A percentile compares a stretch with the other conserved stretches of the same genome.
phyloP scores from a whole-genome alignment of 306 rosid species.

The Quillaja saponaria region DNA sequence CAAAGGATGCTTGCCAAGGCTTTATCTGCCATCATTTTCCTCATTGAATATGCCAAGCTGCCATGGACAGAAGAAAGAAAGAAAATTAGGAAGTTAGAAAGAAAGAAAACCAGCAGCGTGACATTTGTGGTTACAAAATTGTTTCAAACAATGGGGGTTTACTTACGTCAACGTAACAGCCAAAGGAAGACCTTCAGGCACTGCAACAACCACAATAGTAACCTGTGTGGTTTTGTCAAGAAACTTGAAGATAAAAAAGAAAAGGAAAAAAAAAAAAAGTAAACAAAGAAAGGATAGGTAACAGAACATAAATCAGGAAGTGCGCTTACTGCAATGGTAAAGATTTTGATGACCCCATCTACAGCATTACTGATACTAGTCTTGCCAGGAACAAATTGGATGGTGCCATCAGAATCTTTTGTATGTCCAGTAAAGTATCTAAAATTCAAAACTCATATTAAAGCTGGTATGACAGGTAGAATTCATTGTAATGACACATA shows the following conservation, averaged over 20 bases:
- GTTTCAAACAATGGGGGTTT: slow-evolving; percentile 17
- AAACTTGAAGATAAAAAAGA: slow-evolving; percentile 6
- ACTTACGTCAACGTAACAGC: slow-evolving; percentile 97
- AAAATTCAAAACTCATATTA: slow-evolving; percentile 33
- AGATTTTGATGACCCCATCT: slow-evolving; percentile 71
- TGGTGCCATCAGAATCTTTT: slow-evolving; percentile 43
- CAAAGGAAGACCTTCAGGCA: slow-evolving; percentile 97
- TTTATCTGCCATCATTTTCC: slow-evolving; percentile 99
- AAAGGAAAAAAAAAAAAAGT: slow-evolving; percentile 1
- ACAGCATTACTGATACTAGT: slow-evolving; percentile 56
- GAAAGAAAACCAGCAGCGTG: slow-evolving; percentile 12
- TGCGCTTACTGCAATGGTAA: slow-evolving; percentile 90
- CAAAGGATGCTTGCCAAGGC: slow-evolving; percentile 65
- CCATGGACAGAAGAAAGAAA: slow-evolving; percentile 13
- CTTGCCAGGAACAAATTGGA: slow-evolving; percentile 49
- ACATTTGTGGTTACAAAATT: slow-evolving; percentile 5
- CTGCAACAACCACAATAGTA: slow-evolving; percentile 98
- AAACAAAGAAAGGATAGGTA: not conserved
- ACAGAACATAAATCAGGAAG: slow-evolving; percentile 25
- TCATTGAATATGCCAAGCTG: slow-evolving; percentile 97
- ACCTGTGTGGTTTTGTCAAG: slow-evolving; percentile 66
- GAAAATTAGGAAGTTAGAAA: slow-evolving; percentile 31
- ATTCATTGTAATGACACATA: slow-evolving; percentile 10
- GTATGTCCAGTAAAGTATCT: slow-evolving; percentile 85
- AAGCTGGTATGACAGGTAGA: slow-evolving; percentile 20